A percentile compares a stretch with the other conserved stretches of the same genome.
These are phyloP conservation scores for Citrus sp. DNA, from an alignment of 345 rosid species.

Conservation along the genomic window DNA sequence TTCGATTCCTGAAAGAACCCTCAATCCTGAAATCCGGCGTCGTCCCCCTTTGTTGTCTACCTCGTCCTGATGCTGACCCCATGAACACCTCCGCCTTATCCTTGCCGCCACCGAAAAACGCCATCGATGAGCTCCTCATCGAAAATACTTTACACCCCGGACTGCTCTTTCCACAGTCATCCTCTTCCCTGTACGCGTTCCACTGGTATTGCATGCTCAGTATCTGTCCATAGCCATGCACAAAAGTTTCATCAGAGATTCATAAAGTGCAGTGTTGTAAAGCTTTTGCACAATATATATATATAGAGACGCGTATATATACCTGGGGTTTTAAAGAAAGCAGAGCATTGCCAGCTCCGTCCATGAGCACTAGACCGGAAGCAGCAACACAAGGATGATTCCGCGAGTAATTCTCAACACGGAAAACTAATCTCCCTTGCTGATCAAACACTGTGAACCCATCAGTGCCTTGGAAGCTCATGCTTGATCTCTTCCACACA, in stretches of 20 bases:
- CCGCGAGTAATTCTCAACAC: conserved; percentile 56
- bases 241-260: not conserved
- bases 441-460: conserved; percentile 52
- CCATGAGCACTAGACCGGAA: conserved; percentile 45
- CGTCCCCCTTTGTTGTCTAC: not conserved
- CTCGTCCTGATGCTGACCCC: not conserved
- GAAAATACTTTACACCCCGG: conserved; percentile 29
- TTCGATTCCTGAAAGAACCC: conserved; percentile 38
- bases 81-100: conserved; percentile 34
- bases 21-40: conserved; percentile 37
- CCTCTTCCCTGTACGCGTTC: conserved; percentile 43
- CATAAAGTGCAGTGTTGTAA: no score
- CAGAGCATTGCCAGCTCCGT: conserved; percentile 46
- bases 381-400: conserved; percentile 9
- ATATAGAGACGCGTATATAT: not conserved
- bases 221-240: conserved; percentile 15
- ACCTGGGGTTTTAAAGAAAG: conserved; percentile 44
- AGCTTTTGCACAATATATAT: no score
- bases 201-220: conserved; percentile 42
- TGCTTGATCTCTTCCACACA: conserved; percentile 55
- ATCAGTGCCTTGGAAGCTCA: conserved; percentile 57
- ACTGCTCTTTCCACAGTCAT: not conserved
- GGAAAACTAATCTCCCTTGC: conserved; percentile 35
- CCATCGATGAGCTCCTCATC: conserved; percentile 30
- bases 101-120: conserved; percentile 18